Evolutionary conservation across 139 green algal genomes (phyloP).

Genomic region (Volvox africanus): DNA sequence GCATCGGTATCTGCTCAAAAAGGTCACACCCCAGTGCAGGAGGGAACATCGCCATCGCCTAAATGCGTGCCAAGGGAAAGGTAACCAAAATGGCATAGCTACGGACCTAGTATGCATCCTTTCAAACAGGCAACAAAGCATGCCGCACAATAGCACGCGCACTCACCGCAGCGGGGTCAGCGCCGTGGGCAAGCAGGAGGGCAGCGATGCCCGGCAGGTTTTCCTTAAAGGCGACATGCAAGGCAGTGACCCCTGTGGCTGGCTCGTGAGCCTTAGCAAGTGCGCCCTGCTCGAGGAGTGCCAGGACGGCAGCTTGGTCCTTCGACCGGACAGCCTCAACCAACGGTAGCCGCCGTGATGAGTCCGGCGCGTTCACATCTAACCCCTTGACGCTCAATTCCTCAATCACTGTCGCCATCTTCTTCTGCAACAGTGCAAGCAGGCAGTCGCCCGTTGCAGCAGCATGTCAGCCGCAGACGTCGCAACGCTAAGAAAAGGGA

Average conservation of each 20-base stretch:
- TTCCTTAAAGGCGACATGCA: constrained; percentile 41
- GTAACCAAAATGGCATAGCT: neutral
- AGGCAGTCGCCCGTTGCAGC: neutral
- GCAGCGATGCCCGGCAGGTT: constrained; percentile 40
- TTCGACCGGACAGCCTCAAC: constrained; percentile 47
- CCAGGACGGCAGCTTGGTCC: neutral
- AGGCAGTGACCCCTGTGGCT: constrained; percentile 5
- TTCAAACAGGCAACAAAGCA: neutral
- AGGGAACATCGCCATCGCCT: no score
- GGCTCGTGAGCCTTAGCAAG: constrained; percentile 40
- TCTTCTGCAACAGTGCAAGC: constrained; percentile 28
- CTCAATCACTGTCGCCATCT: constrained; percentile 27
- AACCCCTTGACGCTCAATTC: constrained; percentile 30
- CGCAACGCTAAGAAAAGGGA: no score
- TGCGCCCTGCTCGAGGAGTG: constrained; percentile 38
- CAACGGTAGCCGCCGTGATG: constrained; percentile 30
- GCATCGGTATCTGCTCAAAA: no score
- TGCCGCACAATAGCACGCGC: neutral
- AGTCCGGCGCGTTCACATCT: constrained; percentile 50
- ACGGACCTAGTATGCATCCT: neutral
- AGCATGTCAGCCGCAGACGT: no score
- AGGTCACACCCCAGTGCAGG: no score
- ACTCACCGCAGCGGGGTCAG: constrained; percentile 38
- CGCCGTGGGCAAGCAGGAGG: constrained; percentile 55
- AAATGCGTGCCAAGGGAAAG: no score